phyloP scores from a whole-genome alignment of 148 eudicot genomes.

The Silene uniflora region DNA sequence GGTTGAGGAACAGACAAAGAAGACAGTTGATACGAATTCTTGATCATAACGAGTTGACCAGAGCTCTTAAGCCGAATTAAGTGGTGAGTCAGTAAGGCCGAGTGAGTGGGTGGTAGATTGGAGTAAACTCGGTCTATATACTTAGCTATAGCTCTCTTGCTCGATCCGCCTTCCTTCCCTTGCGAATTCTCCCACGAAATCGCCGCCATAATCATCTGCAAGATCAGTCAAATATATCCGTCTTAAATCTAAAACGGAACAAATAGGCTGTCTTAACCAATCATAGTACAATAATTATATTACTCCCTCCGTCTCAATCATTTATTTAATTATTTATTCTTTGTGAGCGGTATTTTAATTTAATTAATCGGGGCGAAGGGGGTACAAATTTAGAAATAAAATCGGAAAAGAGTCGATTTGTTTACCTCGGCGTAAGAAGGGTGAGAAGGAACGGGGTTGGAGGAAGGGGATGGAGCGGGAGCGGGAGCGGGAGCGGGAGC shows the following conservation, averaged over 20 bases:
- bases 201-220: slow-evolving; percentile 62
- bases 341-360: too few species aligned
- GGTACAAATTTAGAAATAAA: too few species aligned
- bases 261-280: too few species aligned
- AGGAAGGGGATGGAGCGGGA: slow-evolving; percentile 1
- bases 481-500: too few species aligned
- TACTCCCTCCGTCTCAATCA: too few species aligned
- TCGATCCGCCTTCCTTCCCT: slow-evolving; percentile 51
- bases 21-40: slow-evolving; percentile 56
- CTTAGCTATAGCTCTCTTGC: slow-evolving; percentile 53
- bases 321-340: too few species aligned
- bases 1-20: not conserved
- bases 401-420: too few species aligned
- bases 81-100: slow-evolving; percentile 59
- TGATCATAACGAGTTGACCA: slow-evolving; percentile 53
- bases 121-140: slow-evolving; percentile 53
- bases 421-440: slow-evolving; percentile 4
- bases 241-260: too few species aligned
- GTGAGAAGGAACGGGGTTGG: slow-evolving; percentile 20
- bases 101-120: slow-evolving; percentile 59
- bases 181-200: slow-evolving; percentile 36
- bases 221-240: not conserved
- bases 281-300: too few species aligned
- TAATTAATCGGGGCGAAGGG: not conserved
- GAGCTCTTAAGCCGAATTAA: slow-evolving; percentile 44